Percentiles rank a stretch among this genome's conserved stretches.
Evolutionary conservation across 495 filamentous ascomycete species (phyloP).

Genomic region (Penicillium flavigenum): DNA sequence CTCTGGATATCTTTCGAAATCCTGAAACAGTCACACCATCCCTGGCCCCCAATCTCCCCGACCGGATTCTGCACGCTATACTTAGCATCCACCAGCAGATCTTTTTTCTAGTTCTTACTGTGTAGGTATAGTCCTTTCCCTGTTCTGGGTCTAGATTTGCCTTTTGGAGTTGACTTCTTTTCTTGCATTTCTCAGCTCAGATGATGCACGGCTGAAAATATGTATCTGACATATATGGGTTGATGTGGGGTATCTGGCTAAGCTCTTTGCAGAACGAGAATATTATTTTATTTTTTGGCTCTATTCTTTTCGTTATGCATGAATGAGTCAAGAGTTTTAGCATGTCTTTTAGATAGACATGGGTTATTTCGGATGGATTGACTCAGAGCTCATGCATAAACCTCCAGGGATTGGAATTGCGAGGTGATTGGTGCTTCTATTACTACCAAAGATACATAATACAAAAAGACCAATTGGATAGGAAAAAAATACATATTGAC

Average conservation of each 20-base stretch:
- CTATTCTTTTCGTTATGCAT: background rate
- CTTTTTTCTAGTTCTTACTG: background rate
- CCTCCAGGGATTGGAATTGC: background rate
- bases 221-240: background rate
- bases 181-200: constrained; percentile 1
- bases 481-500: constrained; percentile 15
- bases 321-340: background rate
- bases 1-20: background rate
- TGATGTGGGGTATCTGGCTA: background rate
- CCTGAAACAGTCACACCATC: constrained; percentile 5
- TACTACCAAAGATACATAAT: constrained; percentile 2
- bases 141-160: background rate
- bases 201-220: background rate
- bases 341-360: background rate
- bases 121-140: background rate
- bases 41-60: constrained; percentile 5
- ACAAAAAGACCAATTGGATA: background rate
- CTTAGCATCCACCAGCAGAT: constrained; percentile 3
- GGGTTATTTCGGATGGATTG: background rate
- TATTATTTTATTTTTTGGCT: background rate
- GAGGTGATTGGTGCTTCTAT: background rate
- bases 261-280: background rate
- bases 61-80: background rate
- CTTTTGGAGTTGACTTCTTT: background rate
- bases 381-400: constrained; percentile 1